phyloP scores from a whole-genome alignment of 768 basidiomycete species.

The Cystofilobasidium ferigula region DNA sequence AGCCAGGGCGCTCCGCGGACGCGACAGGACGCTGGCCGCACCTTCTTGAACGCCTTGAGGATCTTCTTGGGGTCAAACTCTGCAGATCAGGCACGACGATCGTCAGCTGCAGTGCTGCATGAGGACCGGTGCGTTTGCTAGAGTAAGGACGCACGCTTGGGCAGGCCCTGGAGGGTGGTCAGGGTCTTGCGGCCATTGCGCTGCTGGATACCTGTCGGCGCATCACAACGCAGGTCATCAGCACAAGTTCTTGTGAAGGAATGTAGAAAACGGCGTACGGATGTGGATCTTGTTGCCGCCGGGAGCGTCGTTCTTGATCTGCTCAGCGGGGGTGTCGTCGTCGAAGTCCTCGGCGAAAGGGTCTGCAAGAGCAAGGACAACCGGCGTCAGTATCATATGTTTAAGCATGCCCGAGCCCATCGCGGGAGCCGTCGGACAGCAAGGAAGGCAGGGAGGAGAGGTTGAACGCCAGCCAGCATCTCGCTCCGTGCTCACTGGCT shows the following conservation, averaged over 20 bases:
- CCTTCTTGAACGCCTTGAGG: constrained; percentile 98
- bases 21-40: constrained; percentile 32
- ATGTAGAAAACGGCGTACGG: constrained; percentile 32
- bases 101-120: not conserved
- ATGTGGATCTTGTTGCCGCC: constrained; percentile 41
- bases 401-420: constrained; percentile 21
- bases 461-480: too few species aligned
- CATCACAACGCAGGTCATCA: not conserved
- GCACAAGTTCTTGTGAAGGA: not conserved
- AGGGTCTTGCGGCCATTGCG: constrained; percentile 97
- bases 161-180: constrained; percentile 92
- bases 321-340: constrained; percentile 41
- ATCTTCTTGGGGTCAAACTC: constrained; percentile 97
- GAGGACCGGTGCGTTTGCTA: too few species aligned
- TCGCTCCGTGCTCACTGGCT: not conserved
- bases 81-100: constrained; percentile 34
- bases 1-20: too few species aligned
- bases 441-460: not conserved
- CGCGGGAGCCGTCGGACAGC: not conserved
- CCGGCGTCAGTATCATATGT: too few species aligned
- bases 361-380: constrained; percentile 45
- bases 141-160: constrained; percentile 53
- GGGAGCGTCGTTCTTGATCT: constrained; percentile 35
- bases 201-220: constrained; percentile 67
- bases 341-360: constrained; percentile 92